A percentile compares a stretch with the other conserved stretches of the same genome.
These are phyloP conservation scores for Saccharomyces kudriavzevii DNA, from an alignment of 805 yeast genomes.

Conservation along the genomic window DNA sequence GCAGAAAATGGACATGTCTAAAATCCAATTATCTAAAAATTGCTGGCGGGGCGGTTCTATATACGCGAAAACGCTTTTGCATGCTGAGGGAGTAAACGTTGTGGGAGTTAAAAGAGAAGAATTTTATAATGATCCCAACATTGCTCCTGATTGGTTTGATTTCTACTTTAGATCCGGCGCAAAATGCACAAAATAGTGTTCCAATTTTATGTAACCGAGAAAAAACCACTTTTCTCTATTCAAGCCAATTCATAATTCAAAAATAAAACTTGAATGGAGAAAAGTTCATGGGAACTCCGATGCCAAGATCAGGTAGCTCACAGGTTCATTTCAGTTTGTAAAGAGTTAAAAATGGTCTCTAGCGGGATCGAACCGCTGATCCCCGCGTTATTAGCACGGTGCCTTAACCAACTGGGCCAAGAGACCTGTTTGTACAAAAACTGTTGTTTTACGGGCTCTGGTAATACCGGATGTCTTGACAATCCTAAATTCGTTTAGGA, in stretches of 20 bases:
- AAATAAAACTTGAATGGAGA: too few species aligned
- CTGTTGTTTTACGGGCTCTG: too few species aligned
- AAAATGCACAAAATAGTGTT: neutral
- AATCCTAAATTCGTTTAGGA: too few species aligned
- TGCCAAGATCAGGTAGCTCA: too few species aligned
- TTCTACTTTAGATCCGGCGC: neutral
- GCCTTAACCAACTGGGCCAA: conserved; percentile 29
- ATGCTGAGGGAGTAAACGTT: neutral
- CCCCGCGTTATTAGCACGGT: conserved; percentile 29
- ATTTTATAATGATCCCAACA: neutral
- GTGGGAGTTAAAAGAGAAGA: neutral
- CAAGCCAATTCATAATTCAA: too few species aligned
- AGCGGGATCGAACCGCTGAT: conserved; percentile 7
- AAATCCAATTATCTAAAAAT: neutral
- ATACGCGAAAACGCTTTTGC: neutral
- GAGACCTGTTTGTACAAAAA: too few species aligned
- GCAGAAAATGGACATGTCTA: neutral
- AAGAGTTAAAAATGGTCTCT: neutral
- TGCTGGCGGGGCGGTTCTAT: conserved; percentile 3
- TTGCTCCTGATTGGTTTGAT: neutral
- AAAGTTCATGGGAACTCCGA: too few species aligned
- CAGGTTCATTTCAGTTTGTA: too few species aligned
- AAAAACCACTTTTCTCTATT: too few species aligned
- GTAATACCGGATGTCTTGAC: too few species aligned
- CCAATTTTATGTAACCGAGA: neutral